Evolutionary conservation across 441 rosid genomes (phyloP).

Genomic region (Syzygium syzygioides): DNA sequence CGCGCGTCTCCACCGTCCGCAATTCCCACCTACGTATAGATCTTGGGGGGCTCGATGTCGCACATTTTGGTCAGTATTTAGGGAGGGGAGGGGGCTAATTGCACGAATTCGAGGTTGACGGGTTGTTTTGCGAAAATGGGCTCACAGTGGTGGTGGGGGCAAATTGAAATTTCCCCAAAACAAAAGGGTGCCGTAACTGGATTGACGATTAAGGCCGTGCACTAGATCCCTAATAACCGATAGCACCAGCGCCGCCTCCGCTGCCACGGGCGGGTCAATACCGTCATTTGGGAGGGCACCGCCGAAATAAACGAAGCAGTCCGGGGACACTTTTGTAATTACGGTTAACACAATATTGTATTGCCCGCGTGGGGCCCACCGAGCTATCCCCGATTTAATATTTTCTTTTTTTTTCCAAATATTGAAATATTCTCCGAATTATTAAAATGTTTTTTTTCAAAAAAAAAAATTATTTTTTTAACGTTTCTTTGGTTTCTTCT

Average conservation of each 20-base stretch:
- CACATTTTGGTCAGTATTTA: background rate
- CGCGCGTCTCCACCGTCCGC: background rate
- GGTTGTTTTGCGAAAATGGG: background rate
- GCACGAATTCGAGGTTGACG: background rate
- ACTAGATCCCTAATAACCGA: background rate
- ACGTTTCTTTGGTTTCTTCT: conserved; percentile 44
- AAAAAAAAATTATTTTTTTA: background rate
- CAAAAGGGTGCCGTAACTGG: background rate
- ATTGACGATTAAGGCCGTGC: background rate
- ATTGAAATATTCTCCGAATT: background rate
- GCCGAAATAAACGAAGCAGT: background rate
- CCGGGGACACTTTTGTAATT: conserved; percentile 21
- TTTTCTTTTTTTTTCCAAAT: conserved; percentile 13
- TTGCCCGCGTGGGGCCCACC: conserved; percentile 46
- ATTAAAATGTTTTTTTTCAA: background rate
- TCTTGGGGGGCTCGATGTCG: background rate
- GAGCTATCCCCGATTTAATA: conserved; percentile 42
- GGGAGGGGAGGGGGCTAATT: background rate
- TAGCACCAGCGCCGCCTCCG: background rate
- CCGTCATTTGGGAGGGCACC: background rate
- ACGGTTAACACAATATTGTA: background rate
- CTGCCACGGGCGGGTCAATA: background rate
- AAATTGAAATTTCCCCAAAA: background rate
- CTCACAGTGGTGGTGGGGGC: background rate
- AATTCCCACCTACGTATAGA: background rate